Percentiles rank a stretch among this genome's conserved stretches.
phyloP scores from a whole-genome alignment of 805 yeast genomes.

The Teunomyces aglyptinius region DNA sequence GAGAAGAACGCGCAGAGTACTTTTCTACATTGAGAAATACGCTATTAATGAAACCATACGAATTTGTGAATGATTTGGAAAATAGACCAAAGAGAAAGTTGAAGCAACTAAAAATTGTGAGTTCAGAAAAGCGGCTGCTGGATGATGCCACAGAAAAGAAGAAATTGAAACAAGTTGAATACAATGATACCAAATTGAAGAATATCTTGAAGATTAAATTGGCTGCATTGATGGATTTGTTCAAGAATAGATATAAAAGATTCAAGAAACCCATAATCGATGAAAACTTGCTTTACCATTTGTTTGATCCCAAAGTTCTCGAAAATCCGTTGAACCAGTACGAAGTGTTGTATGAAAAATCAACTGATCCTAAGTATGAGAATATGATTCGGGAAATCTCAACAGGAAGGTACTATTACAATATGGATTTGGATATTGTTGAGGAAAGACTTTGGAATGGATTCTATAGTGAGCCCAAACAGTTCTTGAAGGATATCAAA shows the following conservation, averaged over 20 bases:
- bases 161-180: conserved; percentile 50
- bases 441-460: conserved; percentile 98
- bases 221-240: conserved; percentile 84
- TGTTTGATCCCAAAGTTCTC: conserved; percentile 63
- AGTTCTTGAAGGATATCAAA: conserved; percentile 80
- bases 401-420: conserved; percentile 70
- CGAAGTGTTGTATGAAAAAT: conserved; percentile 43
- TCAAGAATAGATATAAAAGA: conserved; percentile 82
- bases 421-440: conserved; percentile 90
- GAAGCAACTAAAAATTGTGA: conserved; percentile 39
- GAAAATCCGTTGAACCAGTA: conserved; percentile 36
- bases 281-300: conserved; percentile 65
- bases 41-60: conserved; percentile 64
- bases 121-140: conserved; percentile 17
- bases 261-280: conserved; percentile 91
- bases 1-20: conserved; percentile 50
- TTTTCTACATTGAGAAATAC: conserved; percentile 56
- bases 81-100: conserved; percentile 53
- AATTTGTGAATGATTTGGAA: conserved; percentile 61
- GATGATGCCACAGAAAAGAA: conserved; percentile 37
- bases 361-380: conserved; percentile 45
- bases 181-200: conserved; percentile 76
- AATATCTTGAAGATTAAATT: conserved; percentile 82
- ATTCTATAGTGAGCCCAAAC: conserved; percentile 87
- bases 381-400: conserved; percentile 79